A percentile compares a stretch with the other conserved stretches of the same genome.
Conservation (phyloP, 805 yeast genomes). For the Ogataea angusta region DNA sequence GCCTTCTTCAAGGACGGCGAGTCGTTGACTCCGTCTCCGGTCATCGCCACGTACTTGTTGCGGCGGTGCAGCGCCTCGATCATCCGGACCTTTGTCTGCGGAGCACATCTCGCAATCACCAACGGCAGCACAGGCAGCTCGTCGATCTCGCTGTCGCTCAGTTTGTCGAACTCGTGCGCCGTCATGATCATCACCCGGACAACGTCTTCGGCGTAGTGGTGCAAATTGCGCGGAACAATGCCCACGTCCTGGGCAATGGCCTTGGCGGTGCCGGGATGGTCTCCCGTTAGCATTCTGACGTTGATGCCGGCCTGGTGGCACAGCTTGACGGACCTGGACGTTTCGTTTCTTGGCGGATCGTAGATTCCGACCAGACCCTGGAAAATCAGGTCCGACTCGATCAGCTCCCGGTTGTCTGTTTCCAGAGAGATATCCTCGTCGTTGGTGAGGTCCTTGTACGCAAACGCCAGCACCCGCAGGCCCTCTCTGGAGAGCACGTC, state of each 20-base stretch:
- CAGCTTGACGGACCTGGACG: slow-evolving; percentile 32
- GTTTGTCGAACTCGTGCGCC: background rate
- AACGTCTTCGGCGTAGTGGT: background rate
- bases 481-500: background rate
- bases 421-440: background rate
- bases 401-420: slow-evolving; percentile 2
- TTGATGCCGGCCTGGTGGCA: slow-evolving; percentile 41
- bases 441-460: background rate
- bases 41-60: slow-evolving; percentile 58
- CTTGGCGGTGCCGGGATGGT: slow-evolving; percentile 35
- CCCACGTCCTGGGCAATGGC: slow-evolving; percentile 37
- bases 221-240: background rate
- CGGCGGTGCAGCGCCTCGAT: slow-evolving; percentile 49
- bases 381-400: slow-evolving; percentile 25
- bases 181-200: background rate
- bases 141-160: background rate
- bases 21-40: slow-evolving; percentile 65
- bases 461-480: background rate
- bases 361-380: slow-evolving; percentile 41
- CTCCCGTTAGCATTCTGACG: slow-evolving; percentile 49
- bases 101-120: slow-evolving; percentile 57
- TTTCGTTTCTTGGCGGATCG: slow-evolving; percentile 42
- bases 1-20: slow-evolving; percentile 62
- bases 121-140: background rate
- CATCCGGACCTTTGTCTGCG: slow-evolving; percentile 50